Conservation (phyloP, 148 eudicot species). For the Rhododendron mucronatum region DNA sequence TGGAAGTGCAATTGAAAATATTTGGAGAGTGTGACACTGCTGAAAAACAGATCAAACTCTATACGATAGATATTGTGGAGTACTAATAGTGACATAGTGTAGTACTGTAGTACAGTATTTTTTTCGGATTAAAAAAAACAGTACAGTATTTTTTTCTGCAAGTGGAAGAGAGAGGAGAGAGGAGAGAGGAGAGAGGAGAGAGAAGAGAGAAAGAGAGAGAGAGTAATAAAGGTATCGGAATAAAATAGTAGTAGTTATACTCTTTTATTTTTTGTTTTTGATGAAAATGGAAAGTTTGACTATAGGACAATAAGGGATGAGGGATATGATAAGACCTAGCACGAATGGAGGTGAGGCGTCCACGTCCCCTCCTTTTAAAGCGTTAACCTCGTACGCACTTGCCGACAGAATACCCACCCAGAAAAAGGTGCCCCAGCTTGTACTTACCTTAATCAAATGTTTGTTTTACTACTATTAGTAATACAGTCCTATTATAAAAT, state of each 20-base stretch:
- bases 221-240: neutral
- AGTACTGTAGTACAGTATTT: neutral
- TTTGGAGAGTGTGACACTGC: too few relatives aligned
- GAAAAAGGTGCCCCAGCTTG: neutral
- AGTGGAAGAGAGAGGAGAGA: neutral
- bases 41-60: too few relatives aligned
- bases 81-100: too few relatives aligned
- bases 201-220: neutral
- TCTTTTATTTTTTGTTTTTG: too few relatives aligned
- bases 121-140: neutral
- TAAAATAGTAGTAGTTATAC: too few relatives aligned
- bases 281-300: conserved; percentile 9
- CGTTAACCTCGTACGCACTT: conserved; percentile 18
- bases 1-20: too few relatives aligned
- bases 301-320: too few relatives aligned
- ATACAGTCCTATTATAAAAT: neutral
- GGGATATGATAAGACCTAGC: neutral
- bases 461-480: neutral
- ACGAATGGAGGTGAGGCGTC: conserved; percentile 9
- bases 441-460: neutral
- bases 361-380: conserved; percentile 2
- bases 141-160: neutral
- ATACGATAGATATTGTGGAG: too few relatives aligned
- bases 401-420: conserved; percentile 9
- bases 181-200: too few relatives aligned